Conservation (phyloP, 495 filamentous ascomycete genomes). For the Hypoxylon fragiforme region DNA sequence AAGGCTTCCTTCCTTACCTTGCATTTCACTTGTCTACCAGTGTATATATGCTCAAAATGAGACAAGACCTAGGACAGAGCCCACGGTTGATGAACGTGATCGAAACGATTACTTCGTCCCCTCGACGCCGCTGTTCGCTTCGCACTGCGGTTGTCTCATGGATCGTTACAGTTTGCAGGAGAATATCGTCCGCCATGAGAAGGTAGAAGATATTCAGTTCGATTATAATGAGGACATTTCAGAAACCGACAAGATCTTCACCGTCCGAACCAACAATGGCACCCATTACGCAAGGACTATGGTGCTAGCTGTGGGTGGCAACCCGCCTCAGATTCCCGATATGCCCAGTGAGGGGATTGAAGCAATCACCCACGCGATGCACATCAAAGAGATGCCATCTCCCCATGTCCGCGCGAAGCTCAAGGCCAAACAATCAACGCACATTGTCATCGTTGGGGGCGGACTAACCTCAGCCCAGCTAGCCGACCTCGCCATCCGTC, state of each 20-base stretch:
- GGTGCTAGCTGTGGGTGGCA: slow-evolving; percentile 61
- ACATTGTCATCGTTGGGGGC: slow-evolving; percentile 63
- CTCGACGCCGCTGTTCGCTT: slow-evolving; percentile 57
- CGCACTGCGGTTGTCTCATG: slow-evolving; percentile 58
- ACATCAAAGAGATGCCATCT: slow-evolving; percentile 55
- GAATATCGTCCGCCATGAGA: slow-evolving; percentile 50
- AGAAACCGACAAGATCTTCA: slow-evolving; percentile 53
- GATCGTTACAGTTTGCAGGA: slow-evolving; percentile 54
- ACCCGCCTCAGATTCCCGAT: slow-evolving; percentile 54
- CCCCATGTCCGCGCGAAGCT: slow-evolving; percentile 51
- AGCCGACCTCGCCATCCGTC: slow-evolving; percentile 57
- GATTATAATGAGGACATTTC: slow-evolving; percentile 34
- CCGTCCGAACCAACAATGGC: slow-evolving; percentile 51
- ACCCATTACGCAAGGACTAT: slow-evolving; percentile 52
- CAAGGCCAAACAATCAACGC: slow-evolving; percentile 46
- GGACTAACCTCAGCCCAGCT: slow-evolving; percentile 65
- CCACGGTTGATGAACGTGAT: slow-evolving; percentile 63
- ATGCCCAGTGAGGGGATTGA: slow-evolving; percentile 44
- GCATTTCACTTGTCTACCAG: no score
- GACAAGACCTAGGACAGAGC: slow-evolving; percentile 37
- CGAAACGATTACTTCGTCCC: slow-evolving; percentile 68
- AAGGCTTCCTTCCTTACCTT: slow-evolving; percentile 15
- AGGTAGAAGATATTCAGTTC: slow-evolving; percentile 57
- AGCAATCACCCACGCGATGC: slow-evolving; percentile 59
- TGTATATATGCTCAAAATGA: no score